Evolutionary conservation across 2,329 filamentous ascomycete species (phyloP).

Genomic region (Achaetomium macrosporum): DNA sequence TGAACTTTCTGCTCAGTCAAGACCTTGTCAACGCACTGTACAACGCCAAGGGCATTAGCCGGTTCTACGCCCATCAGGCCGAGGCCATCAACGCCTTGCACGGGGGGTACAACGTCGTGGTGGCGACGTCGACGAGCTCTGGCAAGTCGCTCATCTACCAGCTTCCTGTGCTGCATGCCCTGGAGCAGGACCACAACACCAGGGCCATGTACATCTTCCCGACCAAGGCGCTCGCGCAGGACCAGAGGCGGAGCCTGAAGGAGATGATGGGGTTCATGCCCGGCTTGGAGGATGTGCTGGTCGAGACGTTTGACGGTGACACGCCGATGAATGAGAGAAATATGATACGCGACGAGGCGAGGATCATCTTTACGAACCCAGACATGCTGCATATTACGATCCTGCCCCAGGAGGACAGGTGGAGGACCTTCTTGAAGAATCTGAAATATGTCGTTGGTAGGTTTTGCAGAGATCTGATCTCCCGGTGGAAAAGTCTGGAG

Average conservation of each 20-base stretch:
- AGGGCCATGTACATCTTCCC: constrained; percentile 97
- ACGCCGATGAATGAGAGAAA: constrained; percentile 77
- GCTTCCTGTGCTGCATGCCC: constrained; percentile 78
- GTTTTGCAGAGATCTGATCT: neutral
- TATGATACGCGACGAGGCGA: constrained; percentile 75
- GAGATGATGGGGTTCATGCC: constrained; percentile 79
- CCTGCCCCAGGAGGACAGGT: constrained; percentile 81
- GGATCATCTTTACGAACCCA: constrained; percentile 95
- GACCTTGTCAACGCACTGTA: constrained; percentile 92
- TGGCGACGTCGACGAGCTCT: constrained; percentile 91
- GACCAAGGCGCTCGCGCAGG: constrained; percentile 92
- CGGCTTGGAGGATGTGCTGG: constrained; percentile 65
- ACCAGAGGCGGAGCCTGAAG: constrained; percentile 82
- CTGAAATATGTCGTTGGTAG: constrained; percentile 72
- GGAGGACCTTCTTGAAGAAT: constrained; percentile 84
- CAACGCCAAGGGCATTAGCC: constrained; percentile 80
- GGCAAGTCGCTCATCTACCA: constrained; percentile 99
- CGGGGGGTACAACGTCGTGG: constrained; percentile 78
- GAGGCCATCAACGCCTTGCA: constrained; percentile 87
- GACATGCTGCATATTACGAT: constrained; percentile 97
- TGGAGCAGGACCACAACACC: constrained; percentile 70
- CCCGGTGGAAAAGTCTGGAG: too few species aligned
- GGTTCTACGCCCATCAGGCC: constrained; percentile 85
- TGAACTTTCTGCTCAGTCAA: constrained; percentile 83
- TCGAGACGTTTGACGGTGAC: constrained; percentile 95